phyloP scores from a whole-genome alignment of 2,329 filamentous ascomycete genomes.

The Phoma sp. region DNA sequence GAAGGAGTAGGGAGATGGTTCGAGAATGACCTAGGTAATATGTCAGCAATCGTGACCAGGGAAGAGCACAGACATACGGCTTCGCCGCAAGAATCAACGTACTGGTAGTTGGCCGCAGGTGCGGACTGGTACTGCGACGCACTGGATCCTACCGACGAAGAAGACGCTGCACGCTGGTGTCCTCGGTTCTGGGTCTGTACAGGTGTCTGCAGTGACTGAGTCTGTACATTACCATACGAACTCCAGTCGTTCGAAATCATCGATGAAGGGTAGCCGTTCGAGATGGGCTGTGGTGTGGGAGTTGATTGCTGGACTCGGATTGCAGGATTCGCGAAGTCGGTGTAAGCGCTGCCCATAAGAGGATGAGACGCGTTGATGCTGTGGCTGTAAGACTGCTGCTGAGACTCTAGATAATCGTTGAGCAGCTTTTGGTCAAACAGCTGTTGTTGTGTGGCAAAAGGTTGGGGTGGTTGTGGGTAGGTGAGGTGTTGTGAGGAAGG shows the following conservation, averaged over 20 bases:
- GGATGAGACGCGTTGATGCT: slow-evolving; percentile 27
- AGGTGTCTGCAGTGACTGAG: slow-evolving; percentile 43
- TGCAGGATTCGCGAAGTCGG: slow-evolving; percentile 44
- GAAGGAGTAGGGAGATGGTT: slow-evolving; percentile 62
- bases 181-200: slow-evolving; percentile 35
- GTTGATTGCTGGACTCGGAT: slow-evolving; percentile 51
- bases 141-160: slow-evolving; percentile 48
- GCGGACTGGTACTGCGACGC: slow-evolving; percentile 43
- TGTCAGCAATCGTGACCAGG: slow-evolving; percentile 40
- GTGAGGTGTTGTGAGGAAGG: slow-evolving; percentile 37
- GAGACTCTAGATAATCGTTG: slow-evolving; percentile 47
- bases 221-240: slow-evolving; percentile 39
- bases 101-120: slow-evolving; percentile 44
- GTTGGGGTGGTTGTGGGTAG: slow-evolving; percentile 37
- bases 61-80: not conserved
- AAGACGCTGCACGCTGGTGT: slow-evolving; percentile 49
- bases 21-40: slow-evolving; percentile 50
- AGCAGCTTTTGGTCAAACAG: slow-evolving; percentile 44
- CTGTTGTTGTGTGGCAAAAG: slow-evolving; percentile 34
- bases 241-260: slow-evolving; percentile 45
- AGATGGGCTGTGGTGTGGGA: slow-evolving; percentile 42
- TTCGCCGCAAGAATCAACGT: slow-evolving; percentile 53
- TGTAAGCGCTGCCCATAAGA: slow-evolving; percentile 44
- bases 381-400: slow-evolving; percentile 37
- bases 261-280: slow-evolving; percentile 35